These are phyloP conservation scores for Bigelowiella natans DNA, from an alignment of 78 protist species.

Conservation along the genomic window DNA sequence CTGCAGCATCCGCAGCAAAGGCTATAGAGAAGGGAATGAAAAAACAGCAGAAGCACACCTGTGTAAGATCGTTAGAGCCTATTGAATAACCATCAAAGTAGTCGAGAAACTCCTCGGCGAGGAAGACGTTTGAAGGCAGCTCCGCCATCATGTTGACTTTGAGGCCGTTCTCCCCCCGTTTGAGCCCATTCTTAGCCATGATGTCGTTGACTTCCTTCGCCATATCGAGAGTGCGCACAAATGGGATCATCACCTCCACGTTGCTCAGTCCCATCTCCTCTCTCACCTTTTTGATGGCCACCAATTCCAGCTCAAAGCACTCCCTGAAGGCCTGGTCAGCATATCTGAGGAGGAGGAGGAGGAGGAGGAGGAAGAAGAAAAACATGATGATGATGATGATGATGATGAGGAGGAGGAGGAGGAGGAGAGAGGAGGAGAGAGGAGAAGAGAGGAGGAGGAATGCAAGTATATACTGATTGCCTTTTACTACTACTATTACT, in stretches of 20 bases:
- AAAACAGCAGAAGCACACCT: too few species aligned
- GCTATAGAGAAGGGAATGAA: too few species aligned
- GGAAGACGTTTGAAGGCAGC: conserved; percentile 18
- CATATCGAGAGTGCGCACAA: not conserved
- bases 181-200: not conserved
- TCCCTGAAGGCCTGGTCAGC: not conserved
- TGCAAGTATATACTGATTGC: too few species aligned
- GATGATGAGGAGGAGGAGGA: too few species aligned
- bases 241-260: conserved; percentile 11
- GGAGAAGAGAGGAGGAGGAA: too few species aligned
- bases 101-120: not conserved
- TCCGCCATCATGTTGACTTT: not conserved
- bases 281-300: not conserved
- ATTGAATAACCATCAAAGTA: conserved; percentile 1
- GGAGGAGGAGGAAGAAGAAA: too few species aligned
- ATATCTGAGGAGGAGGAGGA: too few species aligned
- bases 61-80: conserved; percentile 16
- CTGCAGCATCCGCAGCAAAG: too few species aligned
- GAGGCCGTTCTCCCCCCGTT: not conserved
- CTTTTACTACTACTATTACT: too few species aligned
- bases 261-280: conserved; percentile 15
- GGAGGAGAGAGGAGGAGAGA: too few species aligned
- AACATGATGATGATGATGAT: too few species aligned
- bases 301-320: not conserved
- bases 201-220: not conserved